These are phyloP conservation scores for Penicillium sp. DNA, from an alignment of 2,329 filamentous ascomycete genomes.

Conservation along the genomic window DNA sequence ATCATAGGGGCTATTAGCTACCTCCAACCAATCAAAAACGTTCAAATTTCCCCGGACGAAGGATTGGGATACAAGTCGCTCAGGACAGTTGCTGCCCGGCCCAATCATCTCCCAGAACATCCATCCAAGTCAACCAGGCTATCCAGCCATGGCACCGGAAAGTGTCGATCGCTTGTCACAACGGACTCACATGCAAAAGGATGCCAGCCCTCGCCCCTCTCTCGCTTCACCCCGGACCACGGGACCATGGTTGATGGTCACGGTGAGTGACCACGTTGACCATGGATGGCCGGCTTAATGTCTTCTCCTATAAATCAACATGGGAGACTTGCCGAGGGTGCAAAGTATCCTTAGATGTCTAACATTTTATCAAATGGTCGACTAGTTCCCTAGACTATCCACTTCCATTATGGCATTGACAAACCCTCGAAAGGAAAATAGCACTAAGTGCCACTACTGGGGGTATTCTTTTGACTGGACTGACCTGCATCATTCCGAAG, in stretches of 20 bases:
- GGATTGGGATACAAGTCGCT: no score
- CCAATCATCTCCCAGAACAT: no score
- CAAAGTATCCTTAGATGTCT: not conserved
- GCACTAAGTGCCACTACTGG: conserved; percentile 48
- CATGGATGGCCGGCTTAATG: conserved; percentile 1
- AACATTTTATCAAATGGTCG: not conserved
- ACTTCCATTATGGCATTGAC: conserved; percentile 16
- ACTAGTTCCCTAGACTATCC: not conserved
- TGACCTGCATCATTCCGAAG: conserved; percentile 58
- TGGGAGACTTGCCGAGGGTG: not conserved
- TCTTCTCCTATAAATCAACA: not conserved
- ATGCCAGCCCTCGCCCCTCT: conserved; percentile 13
- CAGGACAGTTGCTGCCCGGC: no score
- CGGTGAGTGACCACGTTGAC: conserved; percentile 6
- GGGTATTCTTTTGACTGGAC: conserved; percentile 70
- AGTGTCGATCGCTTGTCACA: conserved; percentile 12
- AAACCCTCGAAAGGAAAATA: conserved; percentile 11
- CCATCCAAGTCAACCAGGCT: no score
- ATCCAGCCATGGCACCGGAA: no score
- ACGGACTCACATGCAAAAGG: conserved; percentile 19
- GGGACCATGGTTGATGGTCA: conserved; percentile 21
- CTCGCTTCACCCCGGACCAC: conserved; percentile 16
- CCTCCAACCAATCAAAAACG: no score
- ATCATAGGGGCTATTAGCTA: no score
- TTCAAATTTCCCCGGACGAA: no score